phyloP scores from a whole-genome alignment of 768 basidiomycete species.

The Leucosporidium scottii region DNA sequence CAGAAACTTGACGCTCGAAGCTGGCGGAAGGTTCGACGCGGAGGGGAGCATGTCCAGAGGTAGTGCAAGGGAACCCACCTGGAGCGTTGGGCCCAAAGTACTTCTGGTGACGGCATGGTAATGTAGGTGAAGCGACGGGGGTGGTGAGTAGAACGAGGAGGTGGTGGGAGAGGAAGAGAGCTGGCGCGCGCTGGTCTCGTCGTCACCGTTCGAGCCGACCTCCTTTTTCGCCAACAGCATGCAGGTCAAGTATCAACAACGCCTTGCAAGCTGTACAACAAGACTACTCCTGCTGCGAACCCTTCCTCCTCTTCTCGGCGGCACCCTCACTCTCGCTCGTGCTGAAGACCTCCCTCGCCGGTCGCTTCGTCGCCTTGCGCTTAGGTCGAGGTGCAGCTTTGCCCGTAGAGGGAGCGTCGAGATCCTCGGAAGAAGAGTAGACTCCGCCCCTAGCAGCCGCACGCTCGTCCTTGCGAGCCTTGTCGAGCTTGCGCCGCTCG shows the following conservation, averaged over 20 bases:
- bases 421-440: constrained; percentile 19
- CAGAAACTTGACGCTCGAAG: too few species aligned
- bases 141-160: too few species aligned
- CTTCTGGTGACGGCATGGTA: constrained; percentile 60
- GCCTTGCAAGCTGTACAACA: too few species aligned
- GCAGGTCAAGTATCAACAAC: too few species aligned
- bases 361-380: constrained; percentile 2
- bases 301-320: constrained; percentile 8
- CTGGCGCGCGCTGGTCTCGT: too few species aligned
- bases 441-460: constrained; percentile 15
- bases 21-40: not conserved
- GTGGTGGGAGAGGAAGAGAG: too few species aligned
- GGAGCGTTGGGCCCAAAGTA: constrained; percentile 93
- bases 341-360: not conserved
- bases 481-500: constrained; percentile 5
- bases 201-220: too few species aligned
- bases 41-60: too few species aligned
- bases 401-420: not conserved
- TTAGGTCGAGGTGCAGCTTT: not conserved
- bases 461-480: constrained; percentile 10
- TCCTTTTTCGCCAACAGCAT: too few species aligned
- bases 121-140: not conserved
- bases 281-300: not conserved
- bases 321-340: not conserved
- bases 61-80: constrained; percentile 52